Evolutionary conservation across 2,329 filamentous ascomycete species (phyloP), one percentile per base, ranked within the genome.

Genomic region (Paraphaeosphaeria sporulosa): DNA sequence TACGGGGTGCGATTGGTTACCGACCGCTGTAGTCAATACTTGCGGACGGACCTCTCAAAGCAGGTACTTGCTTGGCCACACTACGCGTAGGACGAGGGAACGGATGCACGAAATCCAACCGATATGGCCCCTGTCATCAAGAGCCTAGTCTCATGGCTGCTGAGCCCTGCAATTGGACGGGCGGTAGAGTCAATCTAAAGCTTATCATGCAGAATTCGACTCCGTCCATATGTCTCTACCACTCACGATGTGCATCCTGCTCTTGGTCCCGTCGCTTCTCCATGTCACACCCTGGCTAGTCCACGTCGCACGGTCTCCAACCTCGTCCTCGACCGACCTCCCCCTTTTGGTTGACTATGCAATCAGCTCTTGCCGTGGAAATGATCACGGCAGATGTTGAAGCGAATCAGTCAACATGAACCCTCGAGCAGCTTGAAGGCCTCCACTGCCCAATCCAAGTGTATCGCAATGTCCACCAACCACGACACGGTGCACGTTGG

Each of bases 181-280:
- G 8, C 3, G 42, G 38, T 46, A 40, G 54, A 52, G 53, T 63
- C 66, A 72, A 73, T 65, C 59, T 66, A 74, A 76, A 75, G 72
- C 75, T 77, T 77, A 70, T 73, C 70, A 67, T 74, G 73, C 75
- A 72, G 68, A 70, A 67, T 63, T 67, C 69, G 66, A 69, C 68
- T 66, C 65, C 63, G 67, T 55, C 65, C 55, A 66, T 66, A 64
- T 67, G 59, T 63, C 67, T 61, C 65, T 69, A 71, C 72, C 67
- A 71, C 66, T 74, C 67, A 68, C 62, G 63, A 65, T 62, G 66
- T 61, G 64, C 66, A 65, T 62, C 64, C 64, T 58, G 64, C 59
- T 59, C 65, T 43, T 64, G 60, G 53, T 67, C 61, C 62, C 58
- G 58, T 76, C 73, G 75, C 73, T 69, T 71, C 64, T 69, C 64